Percentiles rank a stretch among this genome's conserved stretches.
These are phyloP conservation scores for Pyricularia sp. DNA, from an alignment of 2,329 filamentous ascomycete genomes.

Conservation along the genomic window DNA sequence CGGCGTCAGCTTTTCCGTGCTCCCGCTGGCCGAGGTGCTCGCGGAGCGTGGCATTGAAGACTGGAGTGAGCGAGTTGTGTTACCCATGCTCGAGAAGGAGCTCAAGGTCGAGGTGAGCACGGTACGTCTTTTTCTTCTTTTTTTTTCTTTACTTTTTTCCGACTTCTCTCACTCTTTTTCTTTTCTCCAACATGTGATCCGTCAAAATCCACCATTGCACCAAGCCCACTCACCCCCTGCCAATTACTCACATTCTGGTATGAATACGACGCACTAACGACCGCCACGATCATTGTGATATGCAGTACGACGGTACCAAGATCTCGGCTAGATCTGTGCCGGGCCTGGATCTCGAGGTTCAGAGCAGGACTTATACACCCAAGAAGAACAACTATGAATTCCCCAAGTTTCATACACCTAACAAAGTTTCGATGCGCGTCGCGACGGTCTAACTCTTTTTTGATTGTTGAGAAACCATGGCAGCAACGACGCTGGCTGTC, in stretches of 20 bases:
- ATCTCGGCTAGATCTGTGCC: conserved; percentile 15
- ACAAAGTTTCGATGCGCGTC: background rate
- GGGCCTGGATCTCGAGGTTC: conserved; percentile 24
- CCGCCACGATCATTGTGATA: background rate
- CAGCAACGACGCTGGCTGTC: background rate
- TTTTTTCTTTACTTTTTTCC: background rate
- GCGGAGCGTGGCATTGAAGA: background rate
- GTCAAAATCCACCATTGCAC: background rate
- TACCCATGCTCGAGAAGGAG: conserved; percentile 18
- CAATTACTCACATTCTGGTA: background rate
- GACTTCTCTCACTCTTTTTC: background rate
- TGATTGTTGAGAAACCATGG: background rate
- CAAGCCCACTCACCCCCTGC: background rate
- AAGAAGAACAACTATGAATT: conserved; percentile 10
- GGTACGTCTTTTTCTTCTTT: conserved; percentile 9
- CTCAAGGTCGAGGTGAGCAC: conserved; percentile 12
- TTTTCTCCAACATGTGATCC: background rate
- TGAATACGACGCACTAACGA: background rate
- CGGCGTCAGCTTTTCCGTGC: conserved; percentile 18
- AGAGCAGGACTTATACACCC: conserved; percentile 14
- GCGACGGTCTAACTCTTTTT: background rate
- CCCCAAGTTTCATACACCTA: conserved; percentile 11
- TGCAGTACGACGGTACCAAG: conserved; percentile 19
- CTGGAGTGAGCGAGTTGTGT: conserved; percentile 11
- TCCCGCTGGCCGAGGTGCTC: conserved; percentile 16